Percentiles rank a stretch among this genome's conserved stretches.
Conservation (phyloP, 805 yeast species). For the Wickerhamiella azymoides region DNA sequence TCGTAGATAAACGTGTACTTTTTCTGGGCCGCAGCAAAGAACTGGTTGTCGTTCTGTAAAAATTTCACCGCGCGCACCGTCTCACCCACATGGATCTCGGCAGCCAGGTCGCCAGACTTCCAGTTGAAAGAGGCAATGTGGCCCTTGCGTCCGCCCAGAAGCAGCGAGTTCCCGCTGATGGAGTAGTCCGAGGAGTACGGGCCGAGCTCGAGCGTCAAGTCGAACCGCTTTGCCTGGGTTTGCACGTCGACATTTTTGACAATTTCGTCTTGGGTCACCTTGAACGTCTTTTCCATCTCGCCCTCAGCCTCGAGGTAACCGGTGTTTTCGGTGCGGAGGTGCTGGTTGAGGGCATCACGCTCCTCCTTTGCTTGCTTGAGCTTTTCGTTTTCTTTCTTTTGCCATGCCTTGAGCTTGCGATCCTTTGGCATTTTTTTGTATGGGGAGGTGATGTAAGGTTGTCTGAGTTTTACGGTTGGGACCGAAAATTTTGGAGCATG, state of each 20-base stretch:
- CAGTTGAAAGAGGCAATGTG: constrained; percentile 95
- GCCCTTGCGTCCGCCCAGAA: constrained; percentile 82
- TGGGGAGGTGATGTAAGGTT: too few species aligned
- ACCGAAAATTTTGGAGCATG: neutral
- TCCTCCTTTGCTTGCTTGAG: constrained; percentile 71
- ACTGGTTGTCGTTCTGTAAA: constrained; percentile 73
- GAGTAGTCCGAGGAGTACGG: constrained; percentile 73
- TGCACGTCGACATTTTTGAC: constrained; percentile 58
- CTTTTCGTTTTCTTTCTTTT: constrained; percentile 55
- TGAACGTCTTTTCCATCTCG: constrained; percentile 82
- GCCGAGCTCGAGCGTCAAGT: constrained; percentile 61
- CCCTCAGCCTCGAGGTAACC: constrained; percentile 88
- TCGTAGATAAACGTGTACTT: constrained; percentile 88
- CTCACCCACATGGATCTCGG: constrained; percentile 77
- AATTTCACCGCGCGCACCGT: constrained; percentile 83
- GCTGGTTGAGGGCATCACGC: constrained; percentile 56
- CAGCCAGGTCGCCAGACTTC: constrained; percentile 69
- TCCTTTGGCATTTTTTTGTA: constrained; percentile 27
- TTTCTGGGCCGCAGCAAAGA: constrained; percentile 93
- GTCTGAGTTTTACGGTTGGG: too few species aligned
- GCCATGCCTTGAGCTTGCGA: constrained; percentile 14
- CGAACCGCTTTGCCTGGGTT: constrained; percentile 61
- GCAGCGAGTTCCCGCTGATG: constrained; percentile 72
- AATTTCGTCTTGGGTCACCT: constrained; percentile 71
- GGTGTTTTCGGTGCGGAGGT: constrained; percentile 65